phyloP scores from a whole-genome alignment of 148 eudicot genomes.

The Cornus florida region DNA sequence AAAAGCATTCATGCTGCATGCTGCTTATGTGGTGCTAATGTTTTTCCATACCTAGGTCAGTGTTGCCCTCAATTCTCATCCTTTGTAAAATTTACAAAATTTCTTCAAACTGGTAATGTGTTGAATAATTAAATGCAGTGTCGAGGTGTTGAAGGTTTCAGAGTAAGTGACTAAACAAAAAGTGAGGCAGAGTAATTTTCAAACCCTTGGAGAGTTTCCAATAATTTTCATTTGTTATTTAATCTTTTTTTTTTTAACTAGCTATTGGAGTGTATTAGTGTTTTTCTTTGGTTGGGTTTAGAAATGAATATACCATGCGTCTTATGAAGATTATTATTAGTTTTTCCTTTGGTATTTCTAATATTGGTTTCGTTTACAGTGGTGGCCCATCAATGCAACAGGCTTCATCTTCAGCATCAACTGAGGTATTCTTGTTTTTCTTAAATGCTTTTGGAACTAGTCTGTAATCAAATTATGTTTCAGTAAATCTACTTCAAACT shows the following conservation, averaged over 20 bases:
- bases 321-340: not conserved
- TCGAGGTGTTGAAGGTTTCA: not conserved
- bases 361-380: conserved; percentile 27
- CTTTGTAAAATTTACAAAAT: not conserved
- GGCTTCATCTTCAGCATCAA: conserved; percentile 53
- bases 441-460: not conserved
- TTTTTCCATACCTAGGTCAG: not conserved
- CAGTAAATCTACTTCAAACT: not conserved
- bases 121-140: not conserved
- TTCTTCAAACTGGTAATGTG: not conserved
- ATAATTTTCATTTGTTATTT: too few relatives aligned
- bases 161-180: not conserved
- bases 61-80: not conserved
- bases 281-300: not conserved
- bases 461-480: not conserved
- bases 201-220: not conserved
- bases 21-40: not conserved
- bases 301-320: not conserved
- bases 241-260: too few relatives aligned
- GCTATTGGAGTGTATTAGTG: not conserved
- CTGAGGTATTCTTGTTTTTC: conserved; percentile 54
- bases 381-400: conserved; percentile 41
- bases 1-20: too few relatives aligned
- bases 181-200: too few relatives aligned
- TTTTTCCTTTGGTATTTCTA: not conserved